Conservation (phyloP, 192 early-diverging fungal species). For the Umbelopsis isabellina region DNA sequence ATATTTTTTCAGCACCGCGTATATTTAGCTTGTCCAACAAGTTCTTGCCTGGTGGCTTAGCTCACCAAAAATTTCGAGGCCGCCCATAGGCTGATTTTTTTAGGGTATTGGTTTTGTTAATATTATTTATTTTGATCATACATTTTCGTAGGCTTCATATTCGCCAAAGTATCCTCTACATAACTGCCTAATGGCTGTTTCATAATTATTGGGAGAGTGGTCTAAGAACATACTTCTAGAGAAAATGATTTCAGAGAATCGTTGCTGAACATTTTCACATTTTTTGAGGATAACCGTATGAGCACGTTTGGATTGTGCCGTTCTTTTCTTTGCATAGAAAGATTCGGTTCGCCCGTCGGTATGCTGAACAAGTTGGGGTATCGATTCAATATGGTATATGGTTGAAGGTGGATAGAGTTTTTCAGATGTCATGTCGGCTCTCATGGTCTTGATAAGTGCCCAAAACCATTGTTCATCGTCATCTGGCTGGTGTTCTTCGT, state of each 20-base stretch:
- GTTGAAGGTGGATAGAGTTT: slow-evolving; percentile 84
- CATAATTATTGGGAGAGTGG: slow-evolving; percentile 76
- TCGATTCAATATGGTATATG: slow-evolving; percentile 64
- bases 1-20: slow-evolving; percentile 1
- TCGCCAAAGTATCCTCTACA: slow-evolving; percentile 36
- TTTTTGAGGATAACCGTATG: slow-evolving; percentile 58
- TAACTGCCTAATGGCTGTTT: slow-evolving; percentile 43
- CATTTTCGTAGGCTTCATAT: slow-evolving; percentile 24
- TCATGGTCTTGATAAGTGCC: slow-evolving; percentile 79
- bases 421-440: slow-evolving; percentile 82
- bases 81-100: background rate
- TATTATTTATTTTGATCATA: slow-evolving; percentile 3
- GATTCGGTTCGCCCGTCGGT: slow-evolving; percentile 29
- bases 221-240: slow-evolving; percentile 80
- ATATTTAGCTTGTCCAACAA: background rate
- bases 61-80: background rate
- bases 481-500: slow-evolving; percentile 34
- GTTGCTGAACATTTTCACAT: slow-evolving; percentile 75
- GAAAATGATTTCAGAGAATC: slow-evolving; percentile 81
- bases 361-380: slow-evolving; percentile 48
- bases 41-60: background rate
- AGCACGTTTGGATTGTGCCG: slow-evolving; percentile 45
- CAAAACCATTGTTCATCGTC: slow-evolving; percentile 82
- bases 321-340: slow-evolving; percentile 24
- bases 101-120: background rate